Percentiles rank a stretch among this genome's conserved stretches.
phyloP scores from a whole-genome alignment of 257 asterid species.

The Gentiana straminea region DNA sequence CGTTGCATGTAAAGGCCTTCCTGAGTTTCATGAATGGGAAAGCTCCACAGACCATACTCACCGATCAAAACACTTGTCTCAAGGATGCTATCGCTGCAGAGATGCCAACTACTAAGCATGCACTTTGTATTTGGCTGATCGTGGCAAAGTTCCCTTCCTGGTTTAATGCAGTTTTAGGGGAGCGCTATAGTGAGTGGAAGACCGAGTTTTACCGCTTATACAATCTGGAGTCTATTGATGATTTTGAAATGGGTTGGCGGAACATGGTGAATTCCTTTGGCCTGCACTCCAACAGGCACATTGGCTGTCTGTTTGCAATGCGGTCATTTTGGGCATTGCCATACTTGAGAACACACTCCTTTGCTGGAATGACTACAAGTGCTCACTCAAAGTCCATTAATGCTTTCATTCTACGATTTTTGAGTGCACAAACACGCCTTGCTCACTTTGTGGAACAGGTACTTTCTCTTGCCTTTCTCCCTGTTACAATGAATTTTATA shows the following conservation, averaged over 20 bases:
- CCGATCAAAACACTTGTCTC: constrained; percentile 88
- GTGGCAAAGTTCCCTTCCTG: constrained; percentile 92
- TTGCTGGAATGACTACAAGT: constrained; percentile 86
- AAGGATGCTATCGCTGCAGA: constrained; percentile 87
- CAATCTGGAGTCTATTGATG: constrained; percentile 68
- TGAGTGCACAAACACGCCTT: constrained; percentile 90
- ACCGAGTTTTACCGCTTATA: constrained; percentile 77
- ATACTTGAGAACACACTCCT: constrained; percentile 84
- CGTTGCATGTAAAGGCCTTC: constrained; percentile 49
- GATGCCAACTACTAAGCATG: constrained; percentile 83
- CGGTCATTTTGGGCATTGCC: constrained; percentile 88
- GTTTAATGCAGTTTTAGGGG: constrained; percentile 93
- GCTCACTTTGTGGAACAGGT: constrained; percentile 97
- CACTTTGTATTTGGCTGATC: constrained; percentile 93
- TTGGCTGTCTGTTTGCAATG: constrained; percentile 64
- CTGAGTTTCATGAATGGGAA: constrained; percentile 83
- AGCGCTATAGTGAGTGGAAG: constrained; percentile 92
- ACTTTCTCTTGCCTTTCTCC: constrained; percentile 13
- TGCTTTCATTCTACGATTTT: constrained; percentile 87
- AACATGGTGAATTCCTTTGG: constrained; percentile 83
- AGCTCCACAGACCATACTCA: constrained; percentile 86
- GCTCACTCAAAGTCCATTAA: constrained; percentile 78
- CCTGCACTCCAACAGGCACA: constrained; percentile 80
- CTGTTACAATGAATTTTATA: not conserved
- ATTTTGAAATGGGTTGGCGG: constrained; percentile 92